Base-by-base conservation (phyloP, 108 stramenopile genomes). In the Cyclotella choctawhatcheeana region DNA sequence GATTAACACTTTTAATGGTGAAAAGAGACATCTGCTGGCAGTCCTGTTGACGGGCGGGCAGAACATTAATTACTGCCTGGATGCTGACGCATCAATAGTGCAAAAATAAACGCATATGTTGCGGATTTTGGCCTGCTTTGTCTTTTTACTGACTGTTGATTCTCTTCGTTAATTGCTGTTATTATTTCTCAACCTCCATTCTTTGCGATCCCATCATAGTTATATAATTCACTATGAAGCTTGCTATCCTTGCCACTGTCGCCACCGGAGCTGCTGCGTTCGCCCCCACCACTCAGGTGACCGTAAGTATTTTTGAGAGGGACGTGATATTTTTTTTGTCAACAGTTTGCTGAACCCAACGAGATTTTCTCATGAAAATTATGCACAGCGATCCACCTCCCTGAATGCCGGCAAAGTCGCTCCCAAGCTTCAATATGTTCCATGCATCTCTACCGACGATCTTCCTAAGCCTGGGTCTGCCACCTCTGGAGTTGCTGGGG, bases 401-500 rank as follows among this genome's bases (percentile, higher is more conserved):
- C 88, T 93, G 14, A 76, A 77, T 77, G 83, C 83, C 52, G 76
- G 53, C 12, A 81, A 80, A 62, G 70, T 20, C 22, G 43, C 56
- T 6, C 48, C 79, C 32, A 91, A 90, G 67, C 84, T 96, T 66
- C 65, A 83, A 77, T 96, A 92, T 71, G 92, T 91, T 62, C 87
- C 86, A 54, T 93, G 92, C 90, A 93, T 96, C 74, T 65, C 87
- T 71, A 71, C 86, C 48, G 84, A 83, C 31, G 88, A 96, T 65
- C 92, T 96, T 82, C 95, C 95, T 14, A 67, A 83, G 14, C 95
- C 95, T 47, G 95, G 95, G 76, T 58, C 59, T 18, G 95, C 95
- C 76, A 96, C 95, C 58, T 96, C 95, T 43, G 95, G 95, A 50
- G 92, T 96, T 78, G 92, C 92, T 34, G 95, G 88, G 58, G 95